Base-by-base conservation (phyloP, 2,329 filamentous ascomycete genomes). In the Beauveria scarabaeidicola region DNA sequence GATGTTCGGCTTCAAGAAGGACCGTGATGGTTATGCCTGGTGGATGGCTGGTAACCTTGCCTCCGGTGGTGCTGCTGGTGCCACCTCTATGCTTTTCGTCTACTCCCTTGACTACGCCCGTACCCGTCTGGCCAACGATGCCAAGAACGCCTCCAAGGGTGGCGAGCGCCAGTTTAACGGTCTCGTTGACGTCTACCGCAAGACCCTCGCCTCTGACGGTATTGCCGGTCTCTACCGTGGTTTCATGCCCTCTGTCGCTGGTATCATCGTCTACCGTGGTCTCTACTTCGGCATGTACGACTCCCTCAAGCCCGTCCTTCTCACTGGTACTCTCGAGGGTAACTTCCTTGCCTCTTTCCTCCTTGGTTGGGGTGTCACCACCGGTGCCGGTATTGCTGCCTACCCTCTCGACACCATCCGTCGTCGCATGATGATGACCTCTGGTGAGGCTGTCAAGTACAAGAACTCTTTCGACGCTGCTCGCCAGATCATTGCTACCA, bases 231-330 rank as follows among this genome's bases (percentile, higher is more conserved):
- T 99, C 75, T 99, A 99, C 91, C 94, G 94, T 96, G 94, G 94
- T 86, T 99, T 99, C 90, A 91, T 92, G 86, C 94, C 95, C 78
- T 99, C 94, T 75, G 94, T 99, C 75, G 86, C 89, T 80, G 94
- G 94, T 89, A 99, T 99, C 80, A 81, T 99, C 74, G 94, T 99
- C 83, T 99, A 99, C 91, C 94, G 94, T 91, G 94, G 94, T 97
- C 91, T 99, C 73, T 99, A 99, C 92, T 99, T 99, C 89, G 94
- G 94, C 78, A 89, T 99, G 89, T 99, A 99, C 91, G 94, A 99
- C 84, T 99, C 94, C 72, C 88, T 99, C 86, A 99, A 99, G 91
- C 94, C 94, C 72, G 90, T 97, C 75, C 79, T 97, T 81, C 91
- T 99, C 69, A 86, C 89, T 77, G 94, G 94, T 77, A 66, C 77